Base-by-base conservation (phyloP, 176 grass and related monocot genomes). In the Cocos nucifera region DNA sequence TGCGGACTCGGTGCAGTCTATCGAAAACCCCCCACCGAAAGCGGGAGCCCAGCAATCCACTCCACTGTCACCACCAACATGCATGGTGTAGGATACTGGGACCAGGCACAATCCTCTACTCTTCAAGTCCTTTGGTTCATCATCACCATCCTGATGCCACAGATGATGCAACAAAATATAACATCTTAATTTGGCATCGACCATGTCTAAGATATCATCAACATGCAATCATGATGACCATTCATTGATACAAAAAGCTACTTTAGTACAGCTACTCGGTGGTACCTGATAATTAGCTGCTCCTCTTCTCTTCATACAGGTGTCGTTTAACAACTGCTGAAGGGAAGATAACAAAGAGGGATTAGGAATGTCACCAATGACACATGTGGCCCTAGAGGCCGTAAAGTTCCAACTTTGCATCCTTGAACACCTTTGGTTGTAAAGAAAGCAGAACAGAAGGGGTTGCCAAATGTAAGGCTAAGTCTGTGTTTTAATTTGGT, bases 21-120 rank as follows among this genome's bases (percentile, higher is more conserved):
- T 44, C 66, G 71, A 17, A 85, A 85, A 19, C 69, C 81, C 35
- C 50, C 70, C 78, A 26, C 75, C 77, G 4, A 83, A 88, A 64
- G 84, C 76, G 2, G 83, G 81, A 32, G 72, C 73, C 92, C 87
- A 97, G 92, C 75, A 85, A 53, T 97, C 87, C 4, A 66, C 75
- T 4, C 75, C 74, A 27, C 71, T 26, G 55, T 82, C 92, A 0
- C 51, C 72, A 23, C 75, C 75, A 16, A 97, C 51, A 58, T 88
- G 74, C 64, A 85, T 48, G 3, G 84, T 83, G 75, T 80, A 91
- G 72, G 83, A 88, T 21, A 88, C 69, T 2, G 92, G 92, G 39
- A 97, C 81, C 4, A 97, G 87, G 80, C 92, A 97, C 22, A 97
- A 48, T 4, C 92, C 92, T 76, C 81, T 84, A 26, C 84, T 97